Percentiles rank a stretch among this genome's conserved stretches.
Evolutionary conservation across 2,329 filamentous ascomycete species (phyloP).

Genomic region (Xylariaceae sp.): DNA sequence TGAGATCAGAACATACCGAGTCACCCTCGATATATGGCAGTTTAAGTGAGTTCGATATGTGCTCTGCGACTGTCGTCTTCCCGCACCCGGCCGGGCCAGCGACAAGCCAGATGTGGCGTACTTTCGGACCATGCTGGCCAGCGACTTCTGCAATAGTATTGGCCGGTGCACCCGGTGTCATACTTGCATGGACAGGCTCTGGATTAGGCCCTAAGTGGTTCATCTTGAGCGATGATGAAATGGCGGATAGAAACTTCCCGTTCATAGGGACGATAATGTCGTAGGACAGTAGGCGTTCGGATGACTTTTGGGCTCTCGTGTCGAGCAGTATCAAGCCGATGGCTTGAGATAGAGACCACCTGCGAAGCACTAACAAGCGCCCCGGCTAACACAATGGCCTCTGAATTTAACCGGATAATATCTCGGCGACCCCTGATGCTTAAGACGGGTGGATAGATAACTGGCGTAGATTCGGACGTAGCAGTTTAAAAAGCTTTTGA

Average conservation of each 20-base stretch:
- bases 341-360: background rate
- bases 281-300: slow-evolving; percentile 45
- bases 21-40: slow-evolving; percentile 74
- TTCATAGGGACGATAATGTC: slow-evolving; percentile 43
- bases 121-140: slow-evolving; percentile 29
- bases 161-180: slow-evolving; percentile 29
- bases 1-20: slow-evolving; percentile 49
- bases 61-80: slow-evolving; percentile 68
- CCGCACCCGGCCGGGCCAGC: slow-evolving; percentile 75
- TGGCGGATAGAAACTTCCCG: slow-evolving; percentile 34
- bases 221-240: slow-evolving; percentile 28
- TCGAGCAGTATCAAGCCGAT: background rate
- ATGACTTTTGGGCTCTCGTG: background rate
- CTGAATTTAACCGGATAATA: slow-evolving; percentile 3
- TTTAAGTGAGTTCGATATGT: slow-evolving; percentile 56
- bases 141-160: slow-evolving; percentile 28
- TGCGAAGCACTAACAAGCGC: background rate
- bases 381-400: background rate
- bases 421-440: background rate
- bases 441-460: background rate
- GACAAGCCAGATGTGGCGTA: slow-evolving; percentile 73
- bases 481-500: background rate
- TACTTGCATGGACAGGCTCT: slow-evolving; percentile 30
- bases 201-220: slow-evolving; percentile 29
- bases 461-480: background rate